Base-by-base conservation (phyloP, 2,329 filamentous ascomycete species). In the Aspergillus neoniger region DNA sequence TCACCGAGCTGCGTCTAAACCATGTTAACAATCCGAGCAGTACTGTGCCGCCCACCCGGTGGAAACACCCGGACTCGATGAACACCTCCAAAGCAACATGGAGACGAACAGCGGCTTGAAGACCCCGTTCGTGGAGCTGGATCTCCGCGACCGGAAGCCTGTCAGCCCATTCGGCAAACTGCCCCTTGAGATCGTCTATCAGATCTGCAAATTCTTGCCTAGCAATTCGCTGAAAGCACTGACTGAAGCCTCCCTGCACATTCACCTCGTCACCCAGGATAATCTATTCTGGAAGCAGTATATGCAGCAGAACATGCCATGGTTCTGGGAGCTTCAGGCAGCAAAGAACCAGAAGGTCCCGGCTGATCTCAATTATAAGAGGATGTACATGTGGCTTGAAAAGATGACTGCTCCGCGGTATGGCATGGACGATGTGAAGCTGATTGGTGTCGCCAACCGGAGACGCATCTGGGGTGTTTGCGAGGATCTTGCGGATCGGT, bases 251-350 rank as follows among this genome's bases (percentile, higher is more conserved):
- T 68, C 66, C 1, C 39, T 64, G n/a, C 62, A 61, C 32, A 50
- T 68, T 10, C 60, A 64, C 32, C 36, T 63, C 6, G 30, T 68
- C 30, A 65, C 66, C 9, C 60, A 64, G 44, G 63, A 68, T 30
- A 63, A 64, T 51, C 60, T 58, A 4, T 68, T 68, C 62, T 68
- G 66, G 66, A 63, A 65, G 9, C 54, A 55, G 12, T 63, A 65
- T 19, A 61, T 67, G 38, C 58, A 62, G 38, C 56, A 53, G 14
- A 63, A 67, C 15, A 68, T 68, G 66, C 66, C 66, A 3, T 68
- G 66, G 66, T 60, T 68, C 19, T 65, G 64, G 61, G 64, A 67
- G 57, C 44, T 64, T 2, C 53, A 62, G 19, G 21, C 59, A 2
- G 30, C 50, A 12, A 54, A 61, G 41, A 25, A 10, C 1, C 57